A percentile compares a stretch with the other conserved stretches of the same genome.
Evolutionary conservation across 2,329 filamentous ascomycete species (phyloP).

Genomic region (Penicillium olsonii): DNA sequence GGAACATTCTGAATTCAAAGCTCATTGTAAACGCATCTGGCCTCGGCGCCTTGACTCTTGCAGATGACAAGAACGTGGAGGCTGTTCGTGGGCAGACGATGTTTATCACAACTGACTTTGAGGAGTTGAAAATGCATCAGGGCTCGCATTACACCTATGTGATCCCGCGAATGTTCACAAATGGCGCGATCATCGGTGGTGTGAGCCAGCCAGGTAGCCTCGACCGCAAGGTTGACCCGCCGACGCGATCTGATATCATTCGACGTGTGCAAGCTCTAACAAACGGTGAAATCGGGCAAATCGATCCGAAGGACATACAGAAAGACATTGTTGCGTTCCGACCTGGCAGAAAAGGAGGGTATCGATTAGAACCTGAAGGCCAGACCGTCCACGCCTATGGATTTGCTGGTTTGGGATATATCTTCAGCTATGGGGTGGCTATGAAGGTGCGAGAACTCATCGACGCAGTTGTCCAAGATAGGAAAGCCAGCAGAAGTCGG

Average conservation of each 20-base stretch:
- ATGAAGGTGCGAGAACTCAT: not conserved
- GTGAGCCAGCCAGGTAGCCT: constrained; percentile 15
- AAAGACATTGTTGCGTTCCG: constrained; percentile 24
- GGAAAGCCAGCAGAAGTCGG: not conserved
- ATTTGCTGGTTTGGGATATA: constrained; percentile 17
- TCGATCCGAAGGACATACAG: constrained; percentile 4
- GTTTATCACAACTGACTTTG: constrained; percentile 19
- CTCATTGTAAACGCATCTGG: constrained; percentile 23
- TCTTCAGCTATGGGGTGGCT: constrained; percentile 14
- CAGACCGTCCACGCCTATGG: constrained; percentile 23
- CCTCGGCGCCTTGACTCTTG: constrained; percentile 15
- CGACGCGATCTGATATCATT: constrained; percentile 17
- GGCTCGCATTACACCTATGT: constrained; percentile 26
- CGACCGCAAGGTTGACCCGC: constrained; percentile 7
- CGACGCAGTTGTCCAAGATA: not conserved
- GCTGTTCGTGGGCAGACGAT: constrained; percentile 30
- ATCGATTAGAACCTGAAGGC: constrained; percentile 18
- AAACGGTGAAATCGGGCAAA: not conserved
- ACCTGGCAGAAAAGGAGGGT: constrained; percentile 20
- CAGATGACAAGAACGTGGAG: constrained; percentile 33
- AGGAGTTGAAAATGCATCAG: constrained; percentile 21
- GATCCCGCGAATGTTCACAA: constrained; percentile 21
- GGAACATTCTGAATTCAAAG: not conserved
- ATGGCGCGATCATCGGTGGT: constrained; percentile 22
- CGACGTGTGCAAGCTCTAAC: constrained; percentile 8